Evolutionary conservation across 2,329 filamentous ascomycete genomes (phyloP), one percentile per base, ranked within the genome.

Genomic region (Colletotrichum tropicicola): DNA sequence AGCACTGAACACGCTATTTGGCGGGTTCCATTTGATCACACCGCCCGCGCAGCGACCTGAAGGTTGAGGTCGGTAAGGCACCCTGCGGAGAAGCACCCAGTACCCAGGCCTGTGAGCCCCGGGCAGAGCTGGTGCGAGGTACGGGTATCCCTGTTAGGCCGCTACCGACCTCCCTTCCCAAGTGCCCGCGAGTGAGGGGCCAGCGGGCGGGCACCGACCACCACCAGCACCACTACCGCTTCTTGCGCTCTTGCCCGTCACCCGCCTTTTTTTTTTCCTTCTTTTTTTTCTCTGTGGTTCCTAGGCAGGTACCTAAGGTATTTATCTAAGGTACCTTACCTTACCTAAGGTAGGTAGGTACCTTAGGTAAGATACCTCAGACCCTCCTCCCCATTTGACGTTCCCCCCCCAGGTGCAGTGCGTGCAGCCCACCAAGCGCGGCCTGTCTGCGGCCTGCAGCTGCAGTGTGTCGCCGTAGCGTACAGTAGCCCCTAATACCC

Each of bases 21-120:
- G 59, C 49, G 61, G 61, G 56, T 61, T 61, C 57, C 57, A 55
- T 55, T 55, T 65, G 49, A 60, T 55, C 61, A 65, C 61, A 65
- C 61, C 61, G 61, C 54, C 54, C 23, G 44, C 43, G n/a, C 30
- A 13, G 54, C 43, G 44, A 21, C 21, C 21, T 39, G 44, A 35
- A 23, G 28, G 27, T 47, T 60, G 60, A 49, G 37, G 43, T 61
- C 30, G 56, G 35, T 43, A 45, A 47, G 43, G 25, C 21, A 39
- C 41, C 28, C 12, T 41, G 41, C 49, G 49, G 58, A 39, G 49
- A 47, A 17, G 47, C 32, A n/a, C n/a, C n/a, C n/a, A n/a, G n/a
- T n/a, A n/a, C n/a, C n/a, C n/a, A n/a, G n/a, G n/a, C n/a, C n/a
- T n/a, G n/a, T n/a, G n/a, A n/a, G n/a, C n/a, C n/a, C n/a, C n/a